These are phyloP conservation scores for Pseudocercospora crystallina DNA, from an alignment of 2,329 filamentous ascomycete species.

Conservation along the genomic window DNA sequence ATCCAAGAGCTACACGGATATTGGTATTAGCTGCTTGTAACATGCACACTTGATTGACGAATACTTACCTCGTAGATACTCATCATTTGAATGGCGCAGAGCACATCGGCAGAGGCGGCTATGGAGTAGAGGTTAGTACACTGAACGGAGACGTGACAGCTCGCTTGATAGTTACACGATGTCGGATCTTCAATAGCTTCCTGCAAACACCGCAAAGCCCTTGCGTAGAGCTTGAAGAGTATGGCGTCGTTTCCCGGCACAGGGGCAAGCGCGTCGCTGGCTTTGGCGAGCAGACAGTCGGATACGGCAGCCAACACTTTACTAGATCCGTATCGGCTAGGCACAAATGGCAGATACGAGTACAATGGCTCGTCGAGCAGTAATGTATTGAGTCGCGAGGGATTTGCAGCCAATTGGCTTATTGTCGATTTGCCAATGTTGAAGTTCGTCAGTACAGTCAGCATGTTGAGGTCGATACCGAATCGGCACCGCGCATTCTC, in stretches of 20 bases:
- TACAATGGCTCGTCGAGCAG: slow-evolving; percentile 15
- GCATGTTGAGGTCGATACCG: slow-evolving; percentile 24
- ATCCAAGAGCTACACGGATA: slow-evolving; percentile 29
- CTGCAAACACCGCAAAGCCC: slow-evolving; percentile 24
- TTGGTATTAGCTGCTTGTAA: no score
- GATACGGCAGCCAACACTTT: slow-evolving; percentile 24
- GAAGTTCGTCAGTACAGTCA: slow-evolving; percentile 29
- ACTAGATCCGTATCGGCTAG: slow-evolving; percentile 25
- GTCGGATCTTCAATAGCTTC: slow-evolving; percentile 18
- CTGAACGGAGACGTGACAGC: no score
- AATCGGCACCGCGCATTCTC: slow-evolving; percentile 22
- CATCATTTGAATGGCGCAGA: slow-evolving; percentile 26
- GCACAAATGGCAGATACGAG: slow-evolving; percentile 29
- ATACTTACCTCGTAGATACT: slow-evolving; percentile 22
- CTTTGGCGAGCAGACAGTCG: slow-evolving; percentile 28
- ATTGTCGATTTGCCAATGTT: slow-evolving; percentile 25
- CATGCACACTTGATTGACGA: no score
- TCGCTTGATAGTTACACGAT: background rate
- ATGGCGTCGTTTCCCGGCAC: background rate
- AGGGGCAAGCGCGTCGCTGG: slow-evolving; percentile 16
- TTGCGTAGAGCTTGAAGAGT: slow-evolving; percentile 21
- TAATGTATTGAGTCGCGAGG: slow-evolving; percentile 14
- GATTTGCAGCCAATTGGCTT: slow-evolving; percentile 15
- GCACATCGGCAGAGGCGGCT: slow-evolving; percentile 20
- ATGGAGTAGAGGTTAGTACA: no score